phyloP scores from a whole-genome alignment of 2,329 filamentous ascomycete genomes.

The Colletotrichum sp. region DNA sequence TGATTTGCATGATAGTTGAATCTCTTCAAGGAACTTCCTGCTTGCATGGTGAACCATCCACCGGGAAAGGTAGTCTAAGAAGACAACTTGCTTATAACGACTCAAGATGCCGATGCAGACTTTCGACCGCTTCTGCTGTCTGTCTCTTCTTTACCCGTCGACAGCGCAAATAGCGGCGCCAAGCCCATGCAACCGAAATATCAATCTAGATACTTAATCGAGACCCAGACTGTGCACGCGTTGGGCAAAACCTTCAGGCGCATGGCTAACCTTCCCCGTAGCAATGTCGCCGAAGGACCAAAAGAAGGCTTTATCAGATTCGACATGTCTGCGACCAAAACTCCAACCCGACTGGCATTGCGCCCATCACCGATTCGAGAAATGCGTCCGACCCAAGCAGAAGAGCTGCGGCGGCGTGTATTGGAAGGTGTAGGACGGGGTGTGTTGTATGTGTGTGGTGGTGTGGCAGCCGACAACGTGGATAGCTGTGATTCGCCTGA shows the following conservation, averaged over 20 bases:
- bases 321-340: background rate
- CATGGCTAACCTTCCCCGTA: background rate
- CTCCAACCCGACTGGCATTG: background rate
- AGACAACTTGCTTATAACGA: background rate
- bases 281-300: background rate
- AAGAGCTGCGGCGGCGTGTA: background rate
- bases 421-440: background rate
- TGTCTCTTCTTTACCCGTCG: background rate
- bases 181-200: background rate
- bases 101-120: background rate
- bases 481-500: constrained; percentile 23
- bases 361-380: background rate
- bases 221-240: background rate
- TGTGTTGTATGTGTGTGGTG: background rate
- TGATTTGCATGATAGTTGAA: constrained; percentile 3
- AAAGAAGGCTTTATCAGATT: background rate
- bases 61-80: background rate
- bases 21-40: constrained; percentile 9
- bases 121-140: background rate
- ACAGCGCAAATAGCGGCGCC: background rate
- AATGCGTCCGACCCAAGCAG: background rate
- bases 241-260: background rate
- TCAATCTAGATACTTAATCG: background rate
- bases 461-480: constrained; percentile 23
- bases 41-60: background rate